phyloP scores from a whole-genome alignment of 164 flowering plant genomes.

The Vitis amurensis region DNA sequence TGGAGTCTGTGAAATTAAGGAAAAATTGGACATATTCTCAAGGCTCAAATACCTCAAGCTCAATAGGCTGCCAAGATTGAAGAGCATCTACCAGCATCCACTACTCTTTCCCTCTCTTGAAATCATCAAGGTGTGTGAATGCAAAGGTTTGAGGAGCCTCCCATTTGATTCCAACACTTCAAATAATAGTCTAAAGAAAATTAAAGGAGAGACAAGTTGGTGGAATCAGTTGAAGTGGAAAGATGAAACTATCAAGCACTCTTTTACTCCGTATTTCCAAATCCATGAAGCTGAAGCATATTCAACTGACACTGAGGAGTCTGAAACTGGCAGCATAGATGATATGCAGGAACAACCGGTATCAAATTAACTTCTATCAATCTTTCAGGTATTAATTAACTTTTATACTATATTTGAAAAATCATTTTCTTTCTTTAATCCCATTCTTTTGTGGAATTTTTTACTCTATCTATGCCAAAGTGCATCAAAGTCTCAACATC shows the following conservation, averaged over 20 bases:
- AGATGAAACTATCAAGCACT: not conserved
- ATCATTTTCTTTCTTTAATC: too few relatives aligned
- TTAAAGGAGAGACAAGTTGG: conserved; percentile 3
- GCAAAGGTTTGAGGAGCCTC: not conserved
- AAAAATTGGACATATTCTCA: not conserved
- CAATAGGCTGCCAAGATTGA: not conserved
- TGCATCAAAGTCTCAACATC: too few relatives aligned
- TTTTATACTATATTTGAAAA: too few relatives aligned
- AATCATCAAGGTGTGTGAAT: not conserved
- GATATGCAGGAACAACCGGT: too few relatives aligned
- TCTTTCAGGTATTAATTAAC: too few relatives aligned
- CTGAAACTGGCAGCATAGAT: too few relatives aligned
- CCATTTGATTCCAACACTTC: not conserved
- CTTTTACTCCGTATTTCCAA: not conserved
- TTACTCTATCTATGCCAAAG: too few relatives aligned
- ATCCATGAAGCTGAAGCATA: too few relatives aligned
- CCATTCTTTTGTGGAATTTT: too few relatives aligned
- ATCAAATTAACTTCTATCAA: too few relatives aligned
- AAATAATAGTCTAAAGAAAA: not conserved
- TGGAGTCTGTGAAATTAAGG: not conserved
- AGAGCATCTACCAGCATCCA: conserved; percentile 5
- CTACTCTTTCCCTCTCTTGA: too few relatives aligned
- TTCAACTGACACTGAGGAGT: too few relatives aligned
- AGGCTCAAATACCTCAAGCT: not conserved
- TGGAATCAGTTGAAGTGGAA: conserved; percentile 11